Percentiles rank a stretch among this genome's conserved stretches.
These are phyloP conservation scores for Leccinum boreale DNA, from an alignment of 768 basidiomycete genomes.

Conservation along the genomic window DNA sequence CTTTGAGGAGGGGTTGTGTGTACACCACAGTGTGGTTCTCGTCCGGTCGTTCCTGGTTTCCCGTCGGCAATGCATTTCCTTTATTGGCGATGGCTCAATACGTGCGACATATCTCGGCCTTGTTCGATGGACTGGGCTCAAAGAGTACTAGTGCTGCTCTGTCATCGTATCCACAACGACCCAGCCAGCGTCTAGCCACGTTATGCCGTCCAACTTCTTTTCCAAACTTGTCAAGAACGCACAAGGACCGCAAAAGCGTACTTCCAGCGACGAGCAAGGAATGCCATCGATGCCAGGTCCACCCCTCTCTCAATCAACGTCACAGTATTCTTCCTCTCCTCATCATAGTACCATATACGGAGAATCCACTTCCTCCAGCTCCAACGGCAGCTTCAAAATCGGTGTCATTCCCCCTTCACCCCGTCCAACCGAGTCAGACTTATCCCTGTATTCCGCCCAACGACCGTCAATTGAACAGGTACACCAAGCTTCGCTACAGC, in stretches of 20 bases:
- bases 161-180: no score
- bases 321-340: constrained; percentile 8
- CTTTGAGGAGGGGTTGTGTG: no score
- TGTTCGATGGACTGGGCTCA: no score
- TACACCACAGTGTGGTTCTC: no score
- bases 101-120: no score
- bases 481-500: constrained; percentile 17
- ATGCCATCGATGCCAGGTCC: not conserved
- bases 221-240: constrained; percentile 30
- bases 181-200: not conserved
- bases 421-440: constrained; percentile 15
- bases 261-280: not conserved
- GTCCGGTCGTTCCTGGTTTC: no score
- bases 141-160: no score
- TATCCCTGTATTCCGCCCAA: not conserved
- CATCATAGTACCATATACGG: not conserved
- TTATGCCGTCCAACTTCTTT: constrained; percentile 30
- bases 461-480: constrained; percentile 17
- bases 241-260: not conserved
- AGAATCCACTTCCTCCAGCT: constrained; percentile 6
- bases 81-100: not conserved
- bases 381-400: constrained; percentile 27
- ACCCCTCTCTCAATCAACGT: constrained; percentile 9
- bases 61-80: not conserved
- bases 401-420: constrained; percentile 32